Evolutionary conservation across 768 basidiomycete genomes (phyloP).

Genomic region (Russula ochroleuca): DNA sequence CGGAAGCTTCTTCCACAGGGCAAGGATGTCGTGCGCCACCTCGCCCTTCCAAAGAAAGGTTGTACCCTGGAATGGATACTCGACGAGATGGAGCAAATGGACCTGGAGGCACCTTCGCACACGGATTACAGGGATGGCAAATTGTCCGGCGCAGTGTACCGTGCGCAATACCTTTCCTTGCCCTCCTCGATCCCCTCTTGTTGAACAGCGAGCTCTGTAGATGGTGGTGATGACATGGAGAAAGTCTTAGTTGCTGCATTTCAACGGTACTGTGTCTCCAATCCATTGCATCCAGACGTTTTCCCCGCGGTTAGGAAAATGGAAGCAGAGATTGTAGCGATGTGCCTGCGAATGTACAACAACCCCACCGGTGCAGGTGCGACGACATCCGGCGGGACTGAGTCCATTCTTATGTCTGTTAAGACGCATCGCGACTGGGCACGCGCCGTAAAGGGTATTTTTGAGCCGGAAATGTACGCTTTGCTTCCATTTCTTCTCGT

Average conservation of each 20-base stretch:
- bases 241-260: conserved; percentile 78
- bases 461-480: conserved; percentile 84
- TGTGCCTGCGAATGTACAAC: conserved; percentile 82
- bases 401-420: conserved; percentile 92
- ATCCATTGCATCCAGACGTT: conserved; percentile 89
- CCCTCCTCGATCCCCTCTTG: not conserved
- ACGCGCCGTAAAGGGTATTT: conserved; percentile 76
- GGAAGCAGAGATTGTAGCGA: conserved; percentile 92
- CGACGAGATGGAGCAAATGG: conserved; percentile 78
- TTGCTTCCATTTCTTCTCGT: not conserved
- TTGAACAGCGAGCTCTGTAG: conserved; percentile 37
- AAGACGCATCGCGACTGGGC: conserved; percentile 97
- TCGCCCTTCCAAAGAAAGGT: conserved; percentile 61
- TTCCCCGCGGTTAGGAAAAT: conserved; percentile 94
- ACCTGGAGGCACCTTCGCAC: conserved; percentile 45
- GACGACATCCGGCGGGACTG: conserved; percentile 94
- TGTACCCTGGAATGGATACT: conserved; percentile 68
- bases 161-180: conserved; percentile 40
- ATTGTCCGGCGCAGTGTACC: conserved; percentile 82
- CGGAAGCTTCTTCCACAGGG: conserved; percentile 63
- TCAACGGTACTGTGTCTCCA: conserved; percentile 76
- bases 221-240: conserved; percentile 79
- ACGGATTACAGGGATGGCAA: conserved; percentile 67
- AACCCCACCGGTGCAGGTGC: conserved; percentile 82
- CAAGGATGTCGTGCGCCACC: conserved; percentile 57